phyloP scores from a whole-genome alignment of 164 flowering plant genomes.

The Nymphaea colorata region DNA sequence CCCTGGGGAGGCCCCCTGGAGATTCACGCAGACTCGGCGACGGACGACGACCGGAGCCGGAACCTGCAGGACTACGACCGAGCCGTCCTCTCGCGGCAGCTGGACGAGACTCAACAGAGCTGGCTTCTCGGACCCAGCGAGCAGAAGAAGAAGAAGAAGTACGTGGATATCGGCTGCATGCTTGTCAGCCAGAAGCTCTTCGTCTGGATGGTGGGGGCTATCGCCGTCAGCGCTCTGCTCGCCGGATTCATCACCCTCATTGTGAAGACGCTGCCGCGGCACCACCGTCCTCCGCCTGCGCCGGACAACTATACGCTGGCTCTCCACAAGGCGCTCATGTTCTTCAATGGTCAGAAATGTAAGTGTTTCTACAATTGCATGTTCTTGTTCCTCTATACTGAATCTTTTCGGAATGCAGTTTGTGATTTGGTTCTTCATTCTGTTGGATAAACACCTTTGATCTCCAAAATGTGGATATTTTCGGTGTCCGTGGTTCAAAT shows the following conservation, averaged over 20 bases:
- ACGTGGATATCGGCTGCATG: conserved; percentile 92
- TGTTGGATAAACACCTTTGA: too few relatives aligned
- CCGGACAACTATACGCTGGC: conserved; percentile 71
- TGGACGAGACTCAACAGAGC: conserved; percentile 95
- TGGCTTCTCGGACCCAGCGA: conserved; percentile 80
- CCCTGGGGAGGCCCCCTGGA: conserved; percentile 97
- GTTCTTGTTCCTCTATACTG: too few relatives aligned
- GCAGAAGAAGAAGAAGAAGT: conserved; percentile 82
- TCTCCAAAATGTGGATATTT: too few relatives aligned
- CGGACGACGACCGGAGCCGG: conserved; percentile 91
- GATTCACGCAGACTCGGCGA: conserved; percentile 79
- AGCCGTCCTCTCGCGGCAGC: conserved; percentile 74
- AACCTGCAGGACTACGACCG: conserved; percentile 76
- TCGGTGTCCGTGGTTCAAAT: too few relatives aligned
- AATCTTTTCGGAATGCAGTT: too few relatives aligned
- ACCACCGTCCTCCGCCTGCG: conserved; percentile 41
- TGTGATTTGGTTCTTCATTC: too few relatives aligned
- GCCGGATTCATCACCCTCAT: conserved; percentile 62
- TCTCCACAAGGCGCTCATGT: conserved; percentile 35
- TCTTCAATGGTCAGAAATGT: conserved; percentile 76
- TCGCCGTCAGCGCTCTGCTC: conserved; percentile 49
- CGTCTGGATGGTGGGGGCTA: conserved; percentile 65
- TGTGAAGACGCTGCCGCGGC: conserved; percentile 67
- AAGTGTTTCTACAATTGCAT: background rate
- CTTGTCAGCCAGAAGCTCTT: conserved; percentile 86